Conservation (phyloP, 2,329 filamentous ascomycete genomes). For the Beauveria varroae region DNA sequence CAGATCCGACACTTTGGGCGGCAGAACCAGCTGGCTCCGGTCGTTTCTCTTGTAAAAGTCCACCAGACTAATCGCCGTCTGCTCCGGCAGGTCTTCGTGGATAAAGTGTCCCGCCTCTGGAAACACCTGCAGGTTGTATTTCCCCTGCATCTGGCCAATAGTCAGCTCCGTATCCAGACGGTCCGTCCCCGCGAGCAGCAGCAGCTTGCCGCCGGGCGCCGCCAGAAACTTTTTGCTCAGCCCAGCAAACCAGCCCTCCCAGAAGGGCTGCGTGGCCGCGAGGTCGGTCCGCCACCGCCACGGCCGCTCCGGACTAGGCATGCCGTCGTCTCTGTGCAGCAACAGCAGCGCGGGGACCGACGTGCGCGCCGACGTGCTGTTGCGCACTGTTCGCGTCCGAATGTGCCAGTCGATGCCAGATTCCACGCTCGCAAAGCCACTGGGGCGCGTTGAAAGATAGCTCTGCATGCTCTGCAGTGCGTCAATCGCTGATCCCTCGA, state of each 20-base stretch:
- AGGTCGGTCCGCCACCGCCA: constrained; percentile 88
- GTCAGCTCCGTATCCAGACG: constrained; percentile 84
- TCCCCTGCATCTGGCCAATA: constrained; percentile 97
- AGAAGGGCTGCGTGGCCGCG: constrained; percentile 76
- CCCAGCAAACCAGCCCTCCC: constrained; percentile 88
- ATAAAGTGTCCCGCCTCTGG: constrained; percentile 95
- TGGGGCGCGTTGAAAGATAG: constrained; percentile 76
- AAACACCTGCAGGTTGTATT: constrained; percentile 92
- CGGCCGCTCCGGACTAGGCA: constrained; percentile 31
- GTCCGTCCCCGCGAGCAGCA: constrained; percentile 84
- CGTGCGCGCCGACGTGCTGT: constrained; percentile 71
- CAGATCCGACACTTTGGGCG: constrained; percentile 82
- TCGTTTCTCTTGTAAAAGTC: constrained; percentile 94
- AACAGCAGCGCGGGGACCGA: constrained; percentile 69
- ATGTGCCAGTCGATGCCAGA: constrained; percentile 92
- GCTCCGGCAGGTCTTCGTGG: constrained; percentile 89
- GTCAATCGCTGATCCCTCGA: constrained; percentile 93
- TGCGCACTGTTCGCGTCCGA: constrained; percentile 78
- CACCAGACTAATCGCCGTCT: constrained; percentile 74
- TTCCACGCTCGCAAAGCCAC: constrained; percentile 66
- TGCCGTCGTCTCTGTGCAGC: constrained; percentile 8
- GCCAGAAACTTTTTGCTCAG: constrained; percentile 81
- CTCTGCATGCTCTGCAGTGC: constrained; percentile 90
- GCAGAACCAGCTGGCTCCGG: constrained; percentile 72
- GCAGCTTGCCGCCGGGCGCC: constrained; percentile 73